Evolutionary conservation across 495 filamentous ascomycete species (phyloP), one percentile per base, ranked within the genome.

Genomic region (Ascodesmis nigricans): DNA sequence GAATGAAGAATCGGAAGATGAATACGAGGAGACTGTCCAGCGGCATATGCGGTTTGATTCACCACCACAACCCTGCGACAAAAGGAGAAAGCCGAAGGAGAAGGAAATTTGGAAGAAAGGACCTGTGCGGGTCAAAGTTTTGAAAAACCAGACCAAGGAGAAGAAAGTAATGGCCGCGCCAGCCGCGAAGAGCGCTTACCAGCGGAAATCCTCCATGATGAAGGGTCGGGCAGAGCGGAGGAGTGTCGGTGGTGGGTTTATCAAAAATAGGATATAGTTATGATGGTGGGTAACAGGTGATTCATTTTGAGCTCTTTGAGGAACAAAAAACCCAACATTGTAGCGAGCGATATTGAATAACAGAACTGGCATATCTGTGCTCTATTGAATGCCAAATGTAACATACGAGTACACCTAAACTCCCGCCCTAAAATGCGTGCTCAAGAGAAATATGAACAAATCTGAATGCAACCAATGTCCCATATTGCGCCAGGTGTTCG

Each of bases 91-190:
- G 27, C 36, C 36, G 29, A 44, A 50, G 24, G 30, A 30, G 22
- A 46, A 33, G 14, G 38, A 29, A 16, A 21, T 33, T 5, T 30
- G 42, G n/a, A 50, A 50, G 35, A 50, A 50, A 29, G 47, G 47
- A 4, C 47, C 44, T 8, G 42, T 50, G 10, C 45, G 24, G 17
- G 47, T 50, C n/a, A 45, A 38, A 21, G 39, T 50, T 3, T 21
- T 50, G 15, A 42, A 35, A 10, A 42, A 50, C 10, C 46, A 50
- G 5, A 16, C 18, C 6, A 49, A 33, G 11, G 33, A 38, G 17
- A 21, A 42, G 15, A 50, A 46, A 15, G 40, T 28, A 16, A 34
- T 50, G 33, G 38, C 46, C 3, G 46, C 47, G 21, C 46, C 47
- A 3, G 29, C 33, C n/a, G 23, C 11, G 11, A 25, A 25, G 11